A percentile compares a stretch with the other conserved stretches of the same genome.
Conservation (phyloP, 2,329 filamentous ascomycete genomes). For the Paracoccidioides lutzii region DNA sequence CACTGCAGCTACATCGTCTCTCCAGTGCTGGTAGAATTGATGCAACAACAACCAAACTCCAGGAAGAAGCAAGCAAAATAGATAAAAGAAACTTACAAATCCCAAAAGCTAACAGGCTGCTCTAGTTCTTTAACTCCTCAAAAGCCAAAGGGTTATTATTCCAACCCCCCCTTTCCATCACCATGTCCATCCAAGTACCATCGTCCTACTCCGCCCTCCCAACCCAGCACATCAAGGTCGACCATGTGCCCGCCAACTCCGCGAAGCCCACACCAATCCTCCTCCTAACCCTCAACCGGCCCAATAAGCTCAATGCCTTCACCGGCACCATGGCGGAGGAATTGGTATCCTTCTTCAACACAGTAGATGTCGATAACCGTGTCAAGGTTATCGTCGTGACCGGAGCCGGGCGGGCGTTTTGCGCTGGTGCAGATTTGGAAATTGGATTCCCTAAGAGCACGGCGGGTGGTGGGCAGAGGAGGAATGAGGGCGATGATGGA, state of each 20-base stretch:
- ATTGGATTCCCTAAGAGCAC: constrained; percentile 31
- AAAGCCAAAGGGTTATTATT: not conserved
- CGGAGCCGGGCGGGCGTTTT: constrained; percentile 40
- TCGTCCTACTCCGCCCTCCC: constrained; percentile 21
- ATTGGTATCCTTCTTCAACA: constrained; percentile 29
- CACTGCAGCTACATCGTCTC: no score
- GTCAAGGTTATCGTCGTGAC: constrained; percentile 45
- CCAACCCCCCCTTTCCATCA: not conserved
- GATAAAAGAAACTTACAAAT: no score
- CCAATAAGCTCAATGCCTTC: constrained; percentile 47
- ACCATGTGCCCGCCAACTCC: constrained; percentile 33
- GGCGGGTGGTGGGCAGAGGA: not conserved
- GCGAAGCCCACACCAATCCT: constrained; percentile 37
- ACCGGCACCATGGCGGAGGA: constrained; percentile 40
- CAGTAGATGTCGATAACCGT: constrained; percentile 42
- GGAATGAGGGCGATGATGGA: constrained; percentile 23
- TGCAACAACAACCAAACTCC: no score
- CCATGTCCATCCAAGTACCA: not conserved
- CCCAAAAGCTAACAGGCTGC: no score
- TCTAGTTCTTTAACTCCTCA: not conserved
- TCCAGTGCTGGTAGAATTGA: no score
- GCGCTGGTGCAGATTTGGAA: constrained; percentile 45
- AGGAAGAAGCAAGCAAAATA: not conserved
- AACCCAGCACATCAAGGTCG: constrained; percentile 23
- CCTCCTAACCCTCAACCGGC: constrained; percentile 41